Percentiles rank a stretch among this genome's conserved stretches.
Conservation (phyloP, 2,329 filamentous ascomycete genomes). For the Colletotrichum sublineola region DNA sequence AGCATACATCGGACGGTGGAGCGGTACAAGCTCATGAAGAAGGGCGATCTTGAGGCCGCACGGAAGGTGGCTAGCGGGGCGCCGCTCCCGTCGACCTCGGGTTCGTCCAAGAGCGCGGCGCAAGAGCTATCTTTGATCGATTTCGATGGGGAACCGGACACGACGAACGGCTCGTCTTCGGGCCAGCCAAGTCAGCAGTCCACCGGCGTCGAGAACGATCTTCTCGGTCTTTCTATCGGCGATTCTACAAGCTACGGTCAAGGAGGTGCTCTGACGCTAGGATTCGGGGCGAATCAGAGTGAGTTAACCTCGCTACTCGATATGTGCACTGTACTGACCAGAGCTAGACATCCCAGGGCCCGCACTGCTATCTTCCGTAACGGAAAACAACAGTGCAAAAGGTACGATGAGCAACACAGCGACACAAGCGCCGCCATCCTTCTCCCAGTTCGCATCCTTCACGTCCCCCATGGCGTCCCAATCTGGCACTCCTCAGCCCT, state of each 20-base stretch:
- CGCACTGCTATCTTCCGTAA: slow-evolving; percentile 73
- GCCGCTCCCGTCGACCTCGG: slow-evolving; percentile 51
- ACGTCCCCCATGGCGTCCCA: slow-evolving; percentile 65
- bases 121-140: slow-evolving; percentile 94
- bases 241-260: slow-evolving; percentile 76
- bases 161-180: slow-evolving; percentile 55
- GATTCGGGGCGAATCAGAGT: slow-evolving; percentile 79
- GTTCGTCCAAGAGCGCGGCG: slow-evolving; percentile 67
- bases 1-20: slow-evolving; percentile 98
- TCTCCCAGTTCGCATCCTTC: slow-evolving; percentile 69
- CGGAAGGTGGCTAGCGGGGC: slow-evolving; percentile 87
- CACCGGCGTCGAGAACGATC: slow-evolving; percentile 86
- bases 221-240: slow-evolving; percentile 88
- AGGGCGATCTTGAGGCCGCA: slow-evolving; percentile 88
- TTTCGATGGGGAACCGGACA: slow-evolving; percentile 77
- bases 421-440: slow-evolving; percentile 61
- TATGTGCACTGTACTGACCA: slow-evolving; percentile 46
- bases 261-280: slow-evolving; percentile 86
- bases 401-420: slow-evolving; percentile 49
- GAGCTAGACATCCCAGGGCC: slow-evolving; percentile 72
- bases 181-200: slow-evolving; percentile 60
- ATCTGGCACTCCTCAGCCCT: slow-evolving; percentile 66
- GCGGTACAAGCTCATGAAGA: slow-evolving; percentile 95
- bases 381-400: slow-evolving; percentile 70
- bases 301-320: slow-evolving; percentile 50